phyloP scores from a whole-genome alignment of 148 eudicot genomes.

The Rhododendron kiyosumense region DNA sequence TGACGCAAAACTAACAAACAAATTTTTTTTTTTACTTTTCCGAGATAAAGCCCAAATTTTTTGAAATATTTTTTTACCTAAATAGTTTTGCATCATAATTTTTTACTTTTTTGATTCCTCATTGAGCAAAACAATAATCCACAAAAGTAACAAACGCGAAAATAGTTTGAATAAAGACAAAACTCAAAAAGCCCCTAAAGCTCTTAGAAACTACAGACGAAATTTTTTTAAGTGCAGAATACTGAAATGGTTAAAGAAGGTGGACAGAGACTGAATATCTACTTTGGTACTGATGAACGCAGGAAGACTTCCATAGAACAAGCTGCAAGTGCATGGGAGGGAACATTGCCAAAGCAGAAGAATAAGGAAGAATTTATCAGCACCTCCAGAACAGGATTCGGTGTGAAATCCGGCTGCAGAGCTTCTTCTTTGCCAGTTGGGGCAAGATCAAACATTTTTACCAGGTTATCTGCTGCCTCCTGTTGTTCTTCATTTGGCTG shows the following conservation, averaged over 20 bases:
- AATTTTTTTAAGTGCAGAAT: neutral
- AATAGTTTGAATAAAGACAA: neutral
- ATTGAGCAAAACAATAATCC: neutral
- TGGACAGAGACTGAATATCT: neutral
- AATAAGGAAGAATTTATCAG: neutral
- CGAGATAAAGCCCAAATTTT: neutral
- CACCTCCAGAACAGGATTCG: slow-evolving; percentile 97
- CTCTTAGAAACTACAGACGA: neutral
- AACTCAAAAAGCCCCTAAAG: neutral
- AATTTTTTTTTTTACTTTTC: neutral
- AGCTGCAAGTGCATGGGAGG: neutral
- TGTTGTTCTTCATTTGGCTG: slow-evolving; percentile 84
- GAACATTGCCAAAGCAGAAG: neutral
- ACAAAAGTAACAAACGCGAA: too few species aligned
- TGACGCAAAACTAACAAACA: neutral
- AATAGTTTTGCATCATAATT: neutral
- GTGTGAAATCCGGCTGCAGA: slow-evolving; percentile 81
- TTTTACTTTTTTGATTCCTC: neutral
- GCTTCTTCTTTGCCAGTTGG: slow-evolving; percentile 66
- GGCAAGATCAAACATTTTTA: slow-evolving; percentile 84
- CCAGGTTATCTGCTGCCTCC: slow-evolving; percentile 82
- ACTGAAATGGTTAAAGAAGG: neutral
- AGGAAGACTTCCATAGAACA: neutral
- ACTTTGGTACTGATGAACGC: neutral
- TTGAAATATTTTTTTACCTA: neutral